Conservation (phyloP, 2,329 filamentous ascomycete species). For the Periconia digitata region DNA sequence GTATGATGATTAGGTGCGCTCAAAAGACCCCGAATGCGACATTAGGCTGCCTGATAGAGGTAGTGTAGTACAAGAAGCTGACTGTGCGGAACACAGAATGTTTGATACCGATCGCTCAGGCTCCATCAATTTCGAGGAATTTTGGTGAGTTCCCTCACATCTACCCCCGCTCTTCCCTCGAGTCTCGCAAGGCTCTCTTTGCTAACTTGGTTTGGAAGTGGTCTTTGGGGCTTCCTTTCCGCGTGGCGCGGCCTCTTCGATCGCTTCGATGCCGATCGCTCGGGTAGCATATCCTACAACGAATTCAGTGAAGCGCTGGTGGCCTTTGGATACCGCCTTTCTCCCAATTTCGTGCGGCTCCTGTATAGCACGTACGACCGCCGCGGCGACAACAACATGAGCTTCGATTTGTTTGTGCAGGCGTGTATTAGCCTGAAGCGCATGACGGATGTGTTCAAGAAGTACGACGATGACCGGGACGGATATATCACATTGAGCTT, state of each 20-base stretch:
- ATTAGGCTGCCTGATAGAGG: neutral
- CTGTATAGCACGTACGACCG: constrained; percentile 85
- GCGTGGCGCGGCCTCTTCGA: constrained; percentile 95
- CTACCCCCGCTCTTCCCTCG: no score
- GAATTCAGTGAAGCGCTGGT: constrained; percentile 91
- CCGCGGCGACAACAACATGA: constrained; percentile 50
- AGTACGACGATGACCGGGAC: constrained; percentile 95
- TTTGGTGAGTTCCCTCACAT: constrained; percentile 58
- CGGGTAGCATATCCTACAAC: constrained; percentile 79
- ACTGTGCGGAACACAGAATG: constrained; percentile 62
- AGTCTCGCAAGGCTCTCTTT: neutral
- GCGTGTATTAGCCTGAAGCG: constrained; percentile 94
- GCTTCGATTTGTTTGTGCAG: constrained; percentile 95
- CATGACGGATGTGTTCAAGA: constrained; percentile 99
- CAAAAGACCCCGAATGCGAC: neutral
- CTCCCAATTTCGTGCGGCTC: constrained; percentile 77
- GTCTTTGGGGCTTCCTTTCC: constrained; percentile 91
- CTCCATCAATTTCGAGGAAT: constrained; percentile 91
- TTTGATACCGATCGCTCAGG: constrained; percentile 91
- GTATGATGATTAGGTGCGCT: constrained; percentile 82
- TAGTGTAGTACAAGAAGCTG: neutral
- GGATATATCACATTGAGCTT: constrained; percentile 69
- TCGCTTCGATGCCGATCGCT: constrained; percentile 85
- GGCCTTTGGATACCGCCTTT: constrained; percentile 89
- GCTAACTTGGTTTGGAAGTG: constrained; percentile 45